These are phyloP conservation scores for Trifolium fragiferum DNA, from an alignment of 306 rosid species.

Conservation along the genomic window DNA sequence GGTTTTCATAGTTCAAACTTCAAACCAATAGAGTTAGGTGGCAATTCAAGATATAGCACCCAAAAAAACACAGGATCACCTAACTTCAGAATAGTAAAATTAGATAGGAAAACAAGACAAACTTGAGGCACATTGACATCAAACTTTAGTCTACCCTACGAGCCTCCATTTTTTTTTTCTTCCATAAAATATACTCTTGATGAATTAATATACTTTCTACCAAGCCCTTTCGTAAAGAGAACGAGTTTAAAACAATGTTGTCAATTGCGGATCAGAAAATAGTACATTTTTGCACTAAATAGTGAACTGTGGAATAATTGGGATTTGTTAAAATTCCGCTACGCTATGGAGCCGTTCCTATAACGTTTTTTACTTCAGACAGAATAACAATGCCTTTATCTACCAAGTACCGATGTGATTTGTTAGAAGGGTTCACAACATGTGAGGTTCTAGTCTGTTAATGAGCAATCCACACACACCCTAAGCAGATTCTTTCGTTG, in stretches of 20 bases:
- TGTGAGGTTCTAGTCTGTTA: too few relatives aligned
- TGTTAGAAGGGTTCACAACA: neutral
- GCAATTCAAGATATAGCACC: slow-evolving; percentile 40
- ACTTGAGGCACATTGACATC: too few relatives aligned
- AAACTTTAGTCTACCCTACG: neutral
- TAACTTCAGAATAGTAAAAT: neutral
- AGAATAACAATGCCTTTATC: neutral
- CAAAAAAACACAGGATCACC: slow-evolving; percentile 39
- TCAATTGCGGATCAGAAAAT: too few relatives aligned
- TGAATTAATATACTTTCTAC: neutral
- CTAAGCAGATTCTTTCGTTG: too few relatives aligned
- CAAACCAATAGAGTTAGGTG: slow-evolving; percentile 44
- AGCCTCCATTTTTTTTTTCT: neutral
- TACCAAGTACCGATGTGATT: slow-evolving; percentile 5
- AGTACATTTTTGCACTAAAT: too few relatives aligned
- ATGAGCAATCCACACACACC: too few relatives aligned
- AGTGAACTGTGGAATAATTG: too few relatives aligned
- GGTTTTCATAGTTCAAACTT: slow-evolving; percentile 35
- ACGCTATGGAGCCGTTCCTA: neutral
- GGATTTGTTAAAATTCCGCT: too few relatives aligned
- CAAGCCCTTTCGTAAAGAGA: slow-evolving; percentile 5
- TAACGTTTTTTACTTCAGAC: neutral
- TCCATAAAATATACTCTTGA: neutral
- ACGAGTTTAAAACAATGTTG: too few relatives aligned
- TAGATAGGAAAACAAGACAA: too few relatives aligned